Percentiles rank a stretch among this genome's conserved stretches.
Conservation (phyloP, 108 stramenopile species). For the Cyclostephanos tholiformis region DNA sequence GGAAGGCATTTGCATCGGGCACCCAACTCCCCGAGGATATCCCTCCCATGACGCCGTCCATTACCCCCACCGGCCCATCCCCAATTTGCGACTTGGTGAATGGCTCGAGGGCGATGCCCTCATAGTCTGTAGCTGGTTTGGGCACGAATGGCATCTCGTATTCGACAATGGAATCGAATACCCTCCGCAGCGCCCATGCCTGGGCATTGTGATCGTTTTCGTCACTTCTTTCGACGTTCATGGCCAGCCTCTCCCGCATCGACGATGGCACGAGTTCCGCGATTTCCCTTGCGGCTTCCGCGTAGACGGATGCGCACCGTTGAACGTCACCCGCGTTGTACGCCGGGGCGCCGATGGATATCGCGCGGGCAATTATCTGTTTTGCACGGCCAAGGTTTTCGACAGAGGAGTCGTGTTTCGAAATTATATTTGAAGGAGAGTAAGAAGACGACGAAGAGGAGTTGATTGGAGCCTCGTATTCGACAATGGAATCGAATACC, state of each 20-base stretch:
- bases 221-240: slow-evolving; percentile 2
- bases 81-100: slow-evolving; percentile 45
- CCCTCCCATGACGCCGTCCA: slow-evolving; percentile 65
- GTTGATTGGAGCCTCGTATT: slow-evolving; percentile 44
- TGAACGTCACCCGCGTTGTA: slow-evolving; percentile 58
- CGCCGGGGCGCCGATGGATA: slow-evolving; percentile 57
- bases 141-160: slow-evolving; percentile 52
- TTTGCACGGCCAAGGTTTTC: slow-evolving; percentile 11
- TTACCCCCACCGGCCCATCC: slow-evolving; percentile 38
- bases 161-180: slow-evolving; percentile 55
- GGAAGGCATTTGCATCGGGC: slow-evolving; percentile 41
- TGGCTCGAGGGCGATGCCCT: slow-evolving; percentile 30
- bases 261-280: slow-evolving; percentile 29
- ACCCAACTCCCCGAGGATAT: slow-evolving; percentile 48
- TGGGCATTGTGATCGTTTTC: slow-evolving; percentile 30
- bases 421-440: neutral
- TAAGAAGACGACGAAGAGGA: slow-evolving; percentile 11
- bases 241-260: slow-evolving; percentile 24
- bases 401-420: neutral
- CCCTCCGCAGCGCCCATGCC: slow-evolving; percentile 54
- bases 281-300: slow-evolving; percentile 46
- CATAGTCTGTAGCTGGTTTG: neutral
- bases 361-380: slow-evolving; percentile 42
- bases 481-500: slow-evolving; percentile 53
- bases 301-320: slow-evolving; percentile 47